These are phyloP conservation scores for Knufia petricola DNA, from an alignment of 2,329 filamentous ascomycete genomes.

Conservation along the genomic window DNA sequence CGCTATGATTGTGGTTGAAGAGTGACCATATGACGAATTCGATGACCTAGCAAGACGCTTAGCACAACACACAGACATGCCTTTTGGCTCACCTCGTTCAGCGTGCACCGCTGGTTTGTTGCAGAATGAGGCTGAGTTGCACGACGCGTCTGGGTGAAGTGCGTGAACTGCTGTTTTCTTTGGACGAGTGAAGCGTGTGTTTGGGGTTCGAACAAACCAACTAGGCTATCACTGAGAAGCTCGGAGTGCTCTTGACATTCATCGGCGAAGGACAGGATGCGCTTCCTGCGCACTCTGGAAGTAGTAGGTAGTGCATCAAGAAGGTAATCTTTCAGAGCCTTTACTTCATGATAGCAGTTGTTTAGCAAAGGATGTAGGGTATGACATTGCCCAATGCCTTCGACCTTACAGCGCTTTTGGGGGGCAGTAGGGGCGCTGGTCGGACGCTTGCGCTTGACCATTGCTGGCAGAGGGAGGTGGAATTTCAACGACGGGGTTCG, in stretches of 20 bases:
- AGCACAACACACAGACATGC: constrained; percentile 8
- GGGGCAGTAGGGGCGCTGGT: background rate
- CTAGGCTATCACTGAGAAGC: constrained; percentile 60
- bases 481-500: background rate
- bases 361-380: constrained; percentile 12
- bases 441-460: constrained; percentile 20
- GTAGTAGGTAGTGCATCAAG: constrained; percentile 15
- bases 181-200: constrained; percentile 26
- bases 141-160: constrained; percentile 54
- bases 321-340: constrained; percentile 18
- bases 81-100: constrained; percentile 49
- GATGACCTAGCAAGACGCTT: constrained; percentile 48
- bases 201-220: constrained; percentile 44
- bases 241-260: constrained; percentile 33
- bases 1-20: constrained; percentile 49
- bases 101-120: constrained; percentile 41
- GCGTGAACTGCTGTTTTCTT: constrained; percentile 47
- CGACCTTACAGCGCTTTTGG: constrained; percentile 1
- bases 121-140: constrained; percentile 29
- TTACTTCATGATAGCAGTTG: constrained; percentile 19
- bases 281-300: constrained; percentile 44
- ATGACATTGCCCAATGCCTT: background rate
- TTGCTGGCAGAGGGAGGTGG: constrained; percentile 12
- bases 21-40: constrained; percentile 70
- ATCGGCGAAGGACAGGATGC: constrained; percentile 41